phyloP scores from a whole-genome alignment of 2,329 filamentous ascomycete genomes.

The Xylaria sp. region DNA sequence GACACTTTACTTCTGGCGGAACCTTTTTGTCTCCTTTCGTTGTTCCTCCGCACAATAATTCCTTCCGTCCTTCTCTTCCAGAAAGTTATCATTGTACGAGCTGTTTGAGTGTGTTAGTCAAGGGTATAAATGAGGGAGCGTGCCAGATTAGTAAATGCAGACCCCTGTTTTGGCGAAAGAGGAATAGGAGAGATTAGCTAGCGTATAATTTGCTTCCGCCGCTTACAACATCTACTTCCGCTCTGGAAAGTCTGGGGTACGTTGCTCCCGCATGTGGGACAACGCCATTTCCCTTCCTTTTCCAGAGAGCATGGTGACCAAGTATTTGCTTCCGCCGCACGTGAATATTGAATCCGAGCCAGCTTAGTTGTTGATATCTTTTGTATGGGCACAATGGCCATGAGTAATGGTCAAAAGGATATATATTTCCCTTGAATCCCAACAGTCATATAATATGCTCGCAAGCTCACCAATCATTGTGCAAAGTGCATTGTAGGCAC shows the following conservation, averaged over 20 bases:
- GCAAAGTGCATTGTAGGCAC: background rate
- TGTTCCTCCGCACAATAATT: background rate
- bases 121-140: background rate
- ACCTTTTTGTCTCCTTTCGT: background rate
- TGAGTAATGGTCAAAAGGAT: background rate
- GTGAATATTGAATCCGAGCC: background rate
- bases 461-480: background rate
- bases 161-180: constrained; percentile 16
- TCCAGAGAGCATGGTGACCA: background rate
- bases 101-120: constrained; percentile 7
- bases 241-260: background rate
- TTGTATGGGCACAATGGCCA: background rate
- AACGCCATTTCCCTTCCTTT: background rate
- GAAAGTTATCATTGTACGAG: background rate
- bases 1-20: background rate
- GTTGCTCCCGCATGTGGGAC: background rate
- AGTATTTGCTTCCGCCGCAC: constrained; percentile 1
- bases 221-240: constrained; percentile 25
- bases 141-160: background rate
- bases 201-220: constrained; percentile 22
- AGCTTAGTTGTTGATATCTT: background rate
- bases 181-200: constrained; percentile 3
- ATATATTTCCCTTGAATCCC: background rate
- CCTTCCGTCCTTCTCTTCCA: background rate
- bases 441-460: too few relatives aligned